phyloP scores from a whole-genome alignment of 306 rosid genomes.

The Pyrus pyrifolia region DNA sequence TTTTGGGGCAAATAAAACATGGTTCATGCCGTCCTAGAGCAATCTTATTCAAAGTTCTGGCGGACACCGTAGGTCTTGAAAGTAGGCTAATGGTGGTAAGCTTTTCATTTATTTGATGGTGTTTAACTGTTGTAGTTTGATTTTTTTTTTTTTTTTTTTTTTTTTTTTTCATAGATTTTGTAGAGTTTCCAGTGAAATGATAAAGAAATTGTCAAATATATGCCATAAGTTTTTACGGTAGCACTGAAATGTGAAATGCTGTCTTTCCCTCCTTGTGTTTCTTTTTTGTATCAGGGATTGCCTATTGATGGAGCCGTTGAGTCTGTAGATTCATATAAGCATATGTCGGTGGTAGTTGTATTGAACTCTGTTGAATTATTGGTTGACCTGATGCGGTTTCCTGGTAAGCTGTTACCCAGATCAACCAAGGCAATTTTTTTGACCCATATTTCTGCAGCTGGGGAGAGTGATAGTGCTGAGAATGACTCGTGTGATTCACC shows the following conservation, averaged over 20 bases:
- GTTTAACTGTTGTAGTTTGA: not conserved
- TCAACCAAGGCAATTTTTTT: slow-evolving; percentile 81
- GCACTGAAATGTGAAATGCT: slow-evolving; percentile 10
- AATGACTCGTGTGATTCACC: slow-evolving; percentile 99
- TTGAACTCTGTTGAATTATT: slow-evolving; percentile 80
- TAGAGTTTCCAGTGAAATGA: not conserved
- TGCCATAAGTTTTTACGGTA: slow-evolving; percentile 6
- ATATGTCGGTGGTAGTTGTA: slow-evolving; percentile 77
- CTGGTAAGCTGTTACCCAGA: slow-evolving; percentile 77
- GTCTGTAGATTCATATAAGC: slow-evolving; percentile 77
- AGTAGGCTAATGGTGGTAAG: slow-evolving; percentile 92
- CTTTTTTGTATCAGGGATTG: slow-evolving; percentile 56
- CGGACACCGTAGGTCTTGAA: slow-evolving; percentile 97
- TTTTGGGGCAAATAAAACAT: slow-evolving; percentile 86
- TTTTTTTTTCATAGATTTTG: not conserved
- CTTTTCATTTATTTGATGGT: slow-evolving; percentile 14
- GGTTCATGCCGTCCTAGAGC: slow-evolving; percentile 97
- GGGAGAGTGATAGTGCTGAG: slow-evolving; percentile 99
- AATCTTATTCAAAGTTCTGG: slow-evolving; percentile 85
- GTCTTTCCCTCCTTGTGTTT: slow-evolving; percentile 3
- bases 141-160: not conserved
- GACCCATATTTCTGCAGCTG: slow-evolving; percentile 92
- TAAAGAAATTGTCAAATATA: not conserved
- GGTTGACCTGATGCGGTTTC: slow-evolving; percentile 95
- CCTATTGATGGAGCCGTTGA: slow-evolving; percentile 75